These are phyloP conservation scores for Blepharisma stoltei DNA, from an alignment of 73 alveolate genomes.

Conservation along the genomic window DNA sequence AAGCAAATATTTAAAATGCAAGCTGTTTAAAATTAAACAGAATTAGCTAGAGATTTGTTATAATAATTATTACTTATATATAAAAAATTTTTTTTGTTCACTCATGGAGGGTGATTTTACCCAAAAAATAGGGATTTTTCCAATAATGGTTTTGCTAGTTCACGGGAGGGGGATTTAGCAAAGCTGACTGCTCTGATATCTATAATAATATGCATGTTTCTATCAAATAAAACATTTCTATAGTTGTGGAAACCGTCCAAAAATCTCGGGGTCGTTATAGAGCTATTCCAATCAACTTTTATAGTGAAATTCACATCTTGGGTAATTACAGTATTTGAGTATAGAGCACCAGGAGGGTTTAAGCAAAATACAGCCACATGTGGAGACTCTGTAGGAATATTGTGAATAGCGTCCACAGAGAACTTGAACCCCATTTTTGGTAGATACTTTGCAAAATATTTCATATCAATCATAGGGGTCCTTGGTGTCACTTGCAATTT, in stretches of 20 bases:
- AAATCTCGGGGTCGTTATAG: conserved; percentile 43
- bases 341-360: conserved; percentile 60
- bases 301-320: conserved; percentile 44
- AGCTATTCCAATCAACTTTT: conserved; percentile 45
- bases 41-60: too few species aligned
- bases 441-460: conserved; percentile 50
- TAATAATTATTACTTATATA: too few species aligned
- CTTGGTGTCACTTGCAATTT: conserved; percentile 38
- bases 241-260: conserved; percentile 47
- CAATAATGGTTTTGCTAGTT: too few species aligned
- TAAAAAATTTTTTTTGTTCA: too few species aligned
- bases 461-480: conserved; percentile 46
- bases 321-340: conserved; percentile 19
- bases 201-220: conserved; percentile 34
- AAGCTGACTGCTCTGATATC: conserved; percentile 39
- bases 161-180: too few species aligned
- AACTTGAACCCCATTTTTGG: conserved; percentile 71
- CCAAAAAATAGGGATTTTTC: too few species aligned
- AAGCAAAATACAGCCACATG: conserved; percentile 45
- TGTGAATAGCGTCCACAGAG: conserved; percentile 73
- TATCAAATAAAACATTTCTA: conserved; percentile 36
- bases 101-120: too few species aligned
- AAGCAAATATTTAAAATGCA: too few species aligned
- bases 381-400: conserved; percentile 56
- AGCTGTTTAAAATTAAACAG: too few species aligned